Conservation (phyloP, 2,329 filamentous ascomycete genomes). For the Samsoniella hepiali region DNA sequence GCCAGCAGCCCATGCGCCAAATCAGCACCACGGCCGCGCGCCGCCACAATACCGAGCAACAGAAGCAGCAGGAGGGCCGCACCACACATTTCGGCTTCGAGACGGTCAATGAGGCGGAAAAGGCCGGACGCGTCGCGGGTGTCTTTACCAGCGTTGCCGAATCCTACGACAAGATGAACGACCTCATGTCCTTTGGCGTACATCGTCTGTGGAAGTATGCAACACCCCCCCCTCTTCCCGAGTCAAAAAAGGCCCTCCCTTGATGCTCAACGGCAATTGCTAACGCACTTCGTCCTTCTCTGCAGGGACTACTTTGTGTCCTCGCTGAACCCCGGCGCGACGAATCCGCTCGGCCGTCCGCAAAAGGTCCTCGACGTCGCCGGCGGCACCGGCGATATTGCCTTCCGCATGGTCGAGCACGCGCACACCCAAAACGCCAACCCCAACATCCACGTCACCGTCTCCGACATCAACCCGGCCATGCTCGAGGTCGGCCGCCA, state of each 20-base stretch:
- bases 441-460: conserved; percentile 76
- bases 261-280: not conserved
- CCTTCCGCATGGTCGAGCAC: conserved; percentile 91
- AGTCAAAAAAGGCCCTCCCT: not conserved
- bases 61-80: conserved; percentile 39
- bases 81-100: conserved; percentile 91
- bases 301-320: conserved; percentile 83
- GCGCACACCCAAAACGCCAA: conserved; percentile 75
- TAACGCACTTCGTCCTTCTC: not conserved
- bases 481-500: conserved; percentile 90
- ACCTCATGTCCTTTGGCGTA: conserved; percentile 96
- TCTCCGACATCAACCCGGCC: conserved; percentile 92
- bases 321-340: conserved; percentile 76
- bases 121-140: conserved; percentile 67
- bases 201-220: conserved; percentile 89
- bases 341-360: conserved; percentile 41
- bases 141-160: conserved; percentile 95
- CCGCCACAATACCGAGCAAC: conserved; percentile 23
- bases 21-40: conserved; percentile 30
- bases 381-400: conserved; percentile 95
- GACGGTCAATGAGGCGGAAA: conserved; percentile 76
- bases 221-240: conserved; percentile 3
- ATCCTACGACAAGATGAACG: conserved; percentile 97
- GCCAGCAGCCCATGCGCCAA: conserved; percentile 22
- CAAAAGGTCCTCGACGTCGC: conserved; percentile 91